Evolutionary conservation across 331 rosid genomes (phyloP).

Genomic region (Quercus lobata): DNA sequence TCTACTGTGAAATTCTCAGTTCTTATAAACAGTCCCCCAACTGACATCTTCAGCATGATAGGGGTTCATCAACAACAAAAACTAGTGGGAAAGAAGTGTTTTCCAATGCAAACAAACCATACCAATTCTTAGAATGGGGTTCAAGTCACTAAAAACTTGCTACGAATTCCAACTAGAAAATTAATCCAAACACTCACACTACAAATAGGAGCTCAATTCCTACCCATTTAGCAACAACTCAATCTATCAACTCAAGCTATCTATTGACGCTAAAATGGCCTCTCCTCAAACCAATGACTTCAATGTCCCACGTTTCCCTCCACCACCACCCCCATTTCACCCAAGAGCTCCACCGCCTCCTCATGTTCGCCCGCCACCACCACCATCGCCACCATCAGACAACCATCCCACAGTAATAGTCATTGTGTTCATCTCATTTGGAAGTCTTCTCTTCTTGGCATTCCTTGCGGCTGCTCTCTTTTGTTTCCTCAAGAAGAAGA

Average conservation of each 20-base stretch:
- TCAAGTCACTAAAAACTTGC: constrained; percentile 43
- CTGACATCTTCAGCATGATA: too few relatives aligned
- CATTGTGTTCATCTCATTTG: constrained; percentile 49
- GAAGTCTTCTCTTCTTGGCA: constrained; percentile 53
- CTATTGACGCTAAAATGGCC: constrained; percentile 22
- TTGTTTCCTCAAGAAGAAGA: constrained; percentile 44
- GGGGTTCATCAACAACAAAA: background rate
- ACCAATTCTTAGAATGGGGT: constrained; percentile 59
- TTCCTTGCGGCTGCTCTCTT: constrained; percentile 55
- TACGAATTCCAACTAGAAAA: constrained; percentile 5
- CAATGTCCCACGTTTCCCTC: constrained; percentile 21
- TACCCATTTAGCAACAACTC: constrained; percentile 12
- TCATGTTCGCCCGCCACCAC: constrained; percentile 13
- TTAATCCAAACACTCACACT: constrained; percentile 15
- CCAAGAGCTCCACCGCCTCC: background rate
- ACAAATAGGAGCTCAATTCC: constrained; percentile 29
- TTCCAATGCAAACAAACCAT: constrained; percentile 59
- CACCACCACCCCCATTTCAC: constrained; percentile 34
- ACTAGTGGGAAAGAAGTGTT: constrained; percentile 48
- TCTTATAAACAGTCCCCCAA: too few relatives aligned
- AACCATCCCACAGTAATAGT: constrained; percentile 49
- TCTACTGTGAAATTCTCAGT: too few relatives aligned
- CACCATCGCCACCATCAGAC: constrained; percentile 45
- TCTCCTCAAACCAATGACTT: constrained; percentile 20
- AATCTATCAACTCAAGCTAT: background rate